These are phyloP conservation scores for Rhizophora mangle DNA, from an alignment of 345 rosid genomes.

Conservation along the genomic window DNA sequence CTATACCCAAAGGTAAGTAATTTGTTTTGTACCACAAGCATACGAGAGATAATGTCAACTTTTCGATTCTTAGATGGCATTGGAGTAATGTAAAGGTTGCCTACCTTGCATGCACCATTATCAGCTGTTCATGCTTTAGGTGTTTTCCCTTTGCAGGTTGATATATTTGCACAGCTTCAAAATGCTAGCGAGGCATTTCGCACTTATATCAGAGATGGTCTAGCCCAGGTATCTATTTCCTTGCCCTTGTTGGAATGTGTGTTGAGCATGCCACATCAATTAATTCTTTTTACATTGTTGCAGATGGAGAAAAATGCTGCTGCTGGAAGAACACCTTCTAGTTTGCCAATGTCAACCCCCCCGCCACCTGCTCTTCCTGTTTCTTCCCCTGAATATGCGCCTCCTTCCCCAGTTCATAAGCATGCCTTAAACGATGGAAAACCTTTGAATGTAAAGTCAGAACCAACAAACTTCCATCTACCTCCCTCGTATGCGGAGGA, in stretches of 20 bases:
- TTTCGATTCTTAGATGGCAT: neutral
- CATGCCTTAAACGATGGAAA: constrained; percentile 54
- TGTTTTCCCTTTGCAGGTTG: constrained; percentile 47
- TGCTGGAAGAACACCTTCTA: constrained; percentile 94
- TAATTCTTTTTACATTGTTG: constrained; percentile 2
- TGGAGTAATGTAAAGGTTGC: neutral
- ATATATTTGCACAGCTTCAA: constrained; percentile 94
- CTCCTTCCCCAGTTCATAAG: constrained; percentile 58
- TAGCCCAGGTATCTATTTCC: constrained; percentile 75
- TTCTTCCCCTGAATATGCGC: constrained; percentile 77
- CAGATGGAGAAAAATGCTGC: constrained; percentile 99
- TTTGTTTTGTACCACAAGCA: neutral
- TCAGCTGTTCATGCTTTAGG: neutral
- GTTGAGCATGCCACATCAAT: neutral
- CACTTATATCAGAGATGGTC: constrained; percentile 94
- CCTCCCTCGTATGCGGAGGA: constrained; percentile 58
- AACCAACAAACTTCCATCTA: constrained; percentile 50
- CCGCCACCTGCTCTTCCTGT: constrained; percentile 68
- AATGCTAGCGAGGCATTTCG: constrained; percentile 99
- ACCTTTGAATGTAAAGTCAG: constrained; percentile 48
- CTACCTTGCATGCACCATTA: neutral
- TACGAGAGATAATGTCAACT: neutral
- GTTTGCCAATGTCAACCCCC: constrained; percentile 87
- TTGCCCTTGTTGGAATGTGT: neutral
- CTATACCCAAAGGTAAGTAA: constrained; percentile 80